phyloP scores from a whole-genome alignment of 352 stramenopile species.

The Globisporangium nunn region DNA sequence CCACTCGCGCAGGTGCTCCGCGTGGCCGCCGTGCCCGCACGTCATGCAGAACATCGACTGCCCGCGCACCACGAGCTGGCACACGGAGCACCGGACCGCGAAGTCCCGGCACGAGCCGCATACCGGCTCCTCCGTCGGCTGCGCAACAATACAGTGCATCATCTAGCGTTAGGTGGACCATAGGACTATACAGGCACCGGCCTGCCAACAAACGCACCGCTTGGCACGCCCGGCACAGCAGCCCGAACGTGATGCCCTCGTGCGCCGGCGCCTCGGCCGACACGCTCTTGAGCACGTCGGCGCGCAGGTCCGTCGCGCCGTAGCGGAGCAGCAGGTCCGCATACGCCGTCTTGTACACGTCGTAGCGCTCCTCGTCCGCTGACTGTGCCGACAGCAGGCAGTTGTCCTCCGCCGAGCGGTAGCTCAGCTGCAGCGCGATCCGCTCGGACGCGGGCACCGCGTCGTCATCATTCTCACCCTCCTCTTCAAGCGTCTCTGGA shows the following conservation, averaged over 20 bases:
- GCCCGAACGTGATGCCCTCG: slow-evolving; percentile 50
- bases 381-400: slow-evolving; percentile 41
- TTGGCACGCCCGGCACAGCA: slow-evolving; percentile 63
- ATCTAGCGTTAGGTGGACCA: neutral
- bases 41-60: slow-evolving; percentile 86
- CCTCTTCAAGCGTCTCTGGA: slow-evolving; percentile 4
- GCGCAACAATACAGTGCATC: neutral
- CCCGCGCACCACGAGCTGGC: slow-evolving; percentile 73
- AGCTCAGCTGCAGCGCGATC: slow-evolving; percentile 44
- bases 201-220: slow-evolving; percentile 17
- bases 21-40: slow-evolving; percentile 76
- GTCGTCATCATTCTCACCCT: slow-evolving; percentile 9
- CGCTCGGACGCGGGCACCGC: slow-evolving; percentile 25
- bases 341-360: slow-evolving; percentile 79
- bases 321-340: slow-evolving; percentile 79
- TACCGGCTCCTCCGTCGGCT: slow-evolving; percentile 49
- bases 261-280: slow-evolving; percentile 20
- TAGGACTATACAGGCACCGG: no score
- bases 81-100: slow-evolving; percentile 72
- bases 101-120: slow-evolving; percentile 69
- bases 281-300: slow-evolving; percentile 66
- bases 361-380: slow-evolving; percentile 56
- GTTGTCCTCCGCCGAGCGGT: slow-evolving; percentile 27
- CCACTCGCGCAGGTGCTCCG: slow-evolving; percentile 64
- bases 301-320: slow-evolving; percentile 61